These are phyloP conservation scores for Acrodontium crateriforme DNA, from an alignment of 2,329 filamentous ascomycete genomes.

Conservation along the genomic window DNA sequence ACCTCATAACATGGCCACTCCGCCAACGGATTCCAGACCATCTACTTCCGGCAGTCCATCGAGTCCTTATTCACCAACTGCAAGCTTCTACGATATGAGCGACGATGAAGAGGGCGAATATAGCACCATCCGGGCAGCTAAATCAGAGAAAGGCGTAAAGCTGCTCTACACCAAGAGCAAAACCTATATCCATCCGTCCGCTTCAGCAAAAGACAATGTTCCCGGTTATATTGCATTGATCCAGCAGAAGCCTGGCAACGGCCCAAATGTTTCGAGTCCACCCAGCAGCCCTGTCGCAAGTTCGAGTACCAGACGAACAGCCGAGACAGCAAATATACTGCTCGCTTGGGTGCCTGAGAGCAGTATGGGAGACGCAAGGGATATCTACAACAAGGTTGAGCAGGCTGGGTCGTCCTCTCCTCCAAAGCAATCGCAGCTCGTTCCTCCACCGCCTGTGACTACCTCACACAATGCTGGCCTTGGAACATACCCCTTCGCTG, in stretches of 20 bases:
- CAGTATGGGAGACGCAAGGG: slow-evolving; percentile 62
- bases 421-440: slow-evolving; percentile 76
- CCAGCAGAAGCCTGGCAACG: slow-evolving; percentile 58
- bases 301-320: slow-evolving; percentile 9
- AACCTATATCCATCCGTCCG: slow-evolving; percentile 92
- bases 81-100: slow-evolving; percentile 87
- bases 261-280: slow-evolving; percentile 1
- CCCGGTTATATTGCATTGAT: slow-evolving; percentile 83
- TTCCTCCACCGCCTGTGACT: slow-evolving; percentile 78
- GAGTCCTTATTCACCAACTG: slow-evolving; percentile 55
- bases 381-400: slow-evolving; percentile 92
- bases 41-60: slow-evolving; percentile 7
- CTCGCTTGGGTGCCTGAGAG: slow-evolving; percentile 90
- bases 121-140: slow-evolving; percentile 75
- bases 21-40: too few species aligned
- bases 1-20: too few species aligned
- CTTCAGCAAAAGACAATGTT: slow-evolving; percentile 90
- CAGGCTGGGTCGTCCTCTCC: slow-evolving; percentile 67
- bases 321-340: slow-evolving; percentile 57
- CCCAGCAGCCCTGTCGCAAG: slow-evolving; percentile 2
- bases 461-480: slow-evolving; percentile 53
- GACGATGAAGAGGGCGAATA: slow-evolving; percentile 95
- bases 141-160: slow-evolving; percentile 73
- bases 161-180: slow-evolving; percentile 95
- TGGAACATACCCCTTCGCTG: slow-evolving; percentile 78